Evolutionary conservation across 192 early-diverging fungal species (phyloP).

Genomic region (Backusella morwellensis): DNA sequence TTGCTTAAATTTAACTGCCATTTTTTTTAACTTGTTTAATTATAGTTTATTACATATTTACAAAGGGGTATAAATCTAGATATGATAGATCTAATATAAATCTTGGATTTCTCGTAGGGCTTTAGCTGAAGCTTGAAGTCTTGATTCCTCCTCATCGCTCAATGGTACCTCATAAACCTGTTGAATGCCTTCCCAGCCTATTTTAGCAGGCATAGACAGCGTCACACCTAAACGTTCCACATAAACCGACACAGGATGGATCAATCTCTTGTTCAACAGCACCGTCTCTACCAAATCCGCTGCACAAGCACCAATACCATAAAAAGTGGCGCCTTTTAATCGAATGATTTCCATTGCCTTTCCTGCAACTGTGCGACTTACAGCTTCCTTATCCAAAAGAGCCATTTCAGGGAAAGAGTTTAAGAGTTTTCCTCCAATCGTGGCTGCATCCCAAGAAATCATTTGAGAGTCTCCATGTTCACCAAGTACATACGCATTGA

Average conservation of each 20-base stretch:
- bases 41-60: background rate
- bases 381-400: constrained; percentile 37
- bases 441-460: constrained; percentile 55
- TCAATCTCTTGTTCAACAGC: constrained; percentile 53
- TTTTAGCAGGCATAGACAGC: constrained; percentile 56
- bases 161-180: constrained; percentile 50
- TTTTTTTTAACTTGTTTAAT: background rate
- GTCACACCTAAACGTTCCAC: constrained; percentile 48
- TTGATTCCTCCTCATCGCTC: constrained; percentile 41
- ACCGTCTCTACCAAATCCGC: constrained; percentile 52
- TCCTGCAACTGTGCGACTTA: constrained; percentile 47
- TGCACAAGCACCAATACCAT: constrained; percentile 58
- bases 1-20: background rate
- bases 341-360: constrained; percentile 67
- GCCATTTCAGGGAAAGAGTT: constrained; percentile 49
- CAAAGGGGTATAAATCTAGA: background rate
- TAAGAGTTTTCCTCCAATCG: constrained; percentile 51
- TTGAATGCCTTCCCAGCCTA: constrained; percentile 52
- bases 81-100: background rate
- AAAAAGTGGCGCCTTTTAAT: constrained; percentile 65
- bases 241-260: constrained; percentile 54
- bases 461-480: constrained; percentile 70
- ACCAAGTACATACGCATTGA: constrained; percentile 64
- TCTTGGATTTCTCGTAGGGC: constrained; percentile 46
- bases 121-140: constrained; percentile 46